A percentile compares a stretch with the other conserved stretches of the same genome.
Conservation (phyloP, 257 asterid species). For the Forsythia viridissima region DNA sequence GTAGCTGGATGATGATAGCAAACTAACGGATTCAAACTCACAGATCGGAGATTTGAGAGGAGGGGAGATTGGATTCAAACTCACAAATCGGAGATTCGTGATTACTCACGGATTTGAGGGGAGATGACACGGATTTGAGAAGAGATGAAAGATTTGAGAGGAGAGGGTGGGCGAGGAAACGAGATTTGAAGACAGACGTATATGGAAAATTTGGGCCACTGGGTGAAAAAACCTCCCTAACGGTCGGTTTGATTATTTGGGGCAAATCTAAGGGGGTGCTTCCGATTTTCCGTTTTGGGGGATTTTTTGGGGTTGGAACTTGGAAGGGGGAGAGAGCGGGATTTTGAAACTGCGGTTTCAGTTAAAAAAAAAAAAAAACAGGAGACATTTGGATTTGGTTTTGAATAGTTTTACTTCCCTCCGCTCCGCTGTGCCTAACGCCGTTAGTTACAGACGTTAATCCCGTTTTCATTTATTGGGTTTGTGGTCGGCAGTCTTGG, state of each 20-base stretch:
- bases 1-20: too few species aligned
- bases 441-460: slow-evolving; percentile 15
- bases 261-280: not conserved
- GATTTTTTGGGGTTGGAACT: not conserved
- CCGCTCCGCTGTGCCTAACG: not conserved
- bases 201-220: too few species aligned
- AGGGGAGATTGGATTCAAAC: too few species aligned
- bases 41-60: too few species aligned
- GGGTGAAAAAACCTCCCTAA: too few species aligned
- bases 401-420: slow-evolving; percentile 48
- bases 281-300: not conserved
- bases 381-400: slow-evolving; percentile 14
- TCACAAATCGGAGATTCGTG: too few species aligned
- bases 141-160: too few species aligned
- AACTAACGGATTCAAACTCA: too few species aligned
- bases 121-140: too few species aligned
- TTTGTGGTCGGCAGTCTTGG: not conserved
- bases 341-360: not conserved
- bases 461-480: not conserved
- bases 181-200: too few species aligned
- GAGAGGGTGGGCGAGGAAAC: too few species aligned
- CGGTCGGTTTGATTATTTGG: not conserved
- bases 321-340: not conserved
- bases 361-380: not conserved
- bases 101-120: too few species aligned